Base-by-base conservation (phyloP, 495 filamentous ascomycete genomes). In the Penicillium cataractarum region DNA sequence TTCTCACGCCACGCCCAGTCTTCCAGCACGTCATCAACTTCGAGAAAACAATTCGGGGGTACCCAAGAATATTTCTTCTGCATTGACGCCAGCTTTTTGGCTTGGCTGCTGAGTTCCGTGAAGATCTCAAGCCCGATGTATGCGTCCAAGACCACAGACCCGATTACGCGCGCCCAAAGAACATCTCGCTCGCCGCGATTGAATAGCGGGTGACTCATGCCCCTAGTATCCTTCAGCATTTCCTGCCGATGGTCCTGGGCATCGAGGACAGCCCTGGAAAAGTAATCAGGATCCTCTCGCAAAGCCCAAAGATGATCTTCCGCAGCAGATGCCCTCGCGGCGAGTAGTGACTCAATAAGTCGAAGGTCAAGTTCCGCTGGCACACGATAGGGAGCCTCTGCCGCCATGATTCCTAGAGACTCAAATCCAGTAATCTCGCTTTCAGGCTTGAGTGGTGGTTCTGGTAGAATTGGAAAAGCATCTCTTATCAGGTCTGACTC, bases 261-360 rank as follows among this genome's bases (percentile, higher is more conserved):
- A 0, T 81, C 73, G 6, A 53, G 57, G 0, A 84, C 3, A 15
- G 58, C 31, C 6, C 71, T 67, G 5, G 64, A 65, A 49, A 87
- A 86, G 61, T 85, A 88, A 6, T 58, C 71, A 0, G 85, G 83
- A 65, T 87, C 83, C 55, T 86, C 83, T n/a, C 85, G 76, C 39
- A 87, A 64, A 1, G 74, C 60, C 79, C 78, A 83, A 6, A 87
- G 37, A 55, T 83, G 81, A 58, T 87, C 83, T 51, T 82, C 76
- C 3, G 78, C 74, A 21, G 74, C 74, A 0, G 68, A 60, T 1
- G 57, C 52, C 55, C 71, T 75, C 0, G 83, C 77, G 1, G 51
- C 39, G 1, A 86, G 50, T 3, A 87, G 60, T 0, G 69, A 60
- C 42, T 76, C 58, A 1, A 87, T 49, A 13, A 72, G 71, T 4